Percentiles rank a stretch among this genome's conserved stretches.
These are phyloP conservation scores for Phialophora chinensis DNA, from an alignment of 2,329 filamentous ascomycete species.

Conservation along the genomic window DNA sequence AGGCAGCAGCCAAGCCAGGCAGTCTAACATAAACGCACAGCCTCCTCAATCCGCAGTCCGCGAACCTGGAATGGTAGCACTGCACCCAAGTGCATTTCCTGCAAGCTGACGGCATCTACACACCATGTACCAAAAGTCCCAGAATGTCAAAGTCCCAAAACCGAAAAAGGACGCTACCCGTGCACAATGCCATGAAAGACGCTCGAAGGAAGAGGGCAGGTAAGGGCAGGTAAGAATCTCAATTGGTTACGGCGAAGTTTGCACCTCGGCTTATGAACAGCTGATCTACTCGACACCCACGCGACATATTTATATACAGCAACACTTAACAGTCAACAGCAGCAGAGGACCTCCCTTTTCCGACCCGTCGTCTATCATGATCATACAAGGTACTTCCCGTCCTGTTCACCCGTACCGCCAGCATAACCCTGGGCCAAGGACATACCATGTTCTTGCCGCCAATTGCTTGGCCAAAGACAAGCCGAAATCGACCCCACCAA, in stretches of 20 bases:
- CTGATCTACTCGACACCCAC: neutral
- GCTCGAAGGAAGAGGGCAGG: neutral
- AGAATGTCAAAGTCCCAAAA: no score
- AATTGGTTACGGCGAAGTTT: neutral
- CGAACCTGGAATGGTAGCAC: neutral
- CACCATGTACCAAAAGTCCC: neutral
- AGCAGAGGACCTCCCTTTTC: neutral
- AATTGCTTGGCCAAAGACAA: neutral
- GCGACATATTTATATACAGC: neutral
- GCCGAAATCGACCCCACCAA: neutral
- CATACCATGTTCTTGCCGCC: neutral
- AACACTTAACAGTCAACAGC: neutral
- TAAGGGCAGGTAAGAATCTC: neutral
- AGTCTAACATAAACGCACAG: conserved; percentile 17
- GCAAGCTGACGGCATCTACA: conserved; percentile 8
- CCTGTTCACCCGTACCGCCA: neutral
- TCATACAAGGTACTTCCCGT: neutral
- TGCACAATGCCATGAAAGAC: neutral
- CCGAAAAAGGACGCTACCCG: no score
- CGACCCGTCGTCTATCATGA: neutral
- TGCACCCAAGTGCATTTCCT: conserved; percentile 14
- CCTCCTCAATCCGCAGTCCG: conserved; percentile 4
- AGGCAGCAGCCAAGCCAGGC: conserved; percentile 11
- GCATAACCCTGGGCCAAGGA: neutral
- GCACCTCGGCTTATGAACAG: no score